A percentile compares a stretch with the other conserved stretches of the same genome.
These are phyloP conservation scores for Ogataea ganodermae DNA, from an alignment of 805 yeast genomes.

Conservation along the genomic window DNA sequence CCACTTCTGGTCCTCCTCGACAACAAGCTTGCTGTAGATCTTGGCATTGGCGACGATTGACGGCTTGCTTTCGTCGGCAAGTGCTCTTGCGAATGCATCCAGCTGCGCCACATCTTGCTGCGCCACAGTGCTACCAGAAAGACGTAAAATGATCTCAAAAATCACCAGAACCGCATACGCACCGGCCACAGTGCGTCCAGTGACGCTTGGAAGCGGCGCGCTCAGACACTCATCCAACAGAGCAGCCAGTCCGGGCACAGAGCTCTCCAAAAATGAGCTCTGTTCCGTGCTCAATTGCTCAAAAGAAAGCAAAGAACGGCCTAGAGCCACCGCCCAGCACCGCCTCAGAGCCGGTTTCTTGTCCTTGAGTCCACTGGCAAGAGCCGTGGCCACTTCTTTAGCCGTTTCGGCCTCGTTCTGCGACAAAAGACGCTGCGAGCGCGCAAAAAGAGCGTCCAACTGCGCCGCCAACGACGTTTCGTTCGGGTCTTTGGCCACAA, in stretches of 20 bases:
- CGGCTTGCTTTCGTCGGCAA: slow-evolving; percentile 44
- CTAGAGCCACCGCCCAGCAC: slow-evolving; percentile 65
- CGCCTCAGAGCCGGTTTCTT: slow-evolving; percentile 63
- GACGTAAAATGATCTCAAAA: slow-evolving; percentile 23
- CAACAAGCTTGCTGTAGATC: slow-evolving; percentile 50
- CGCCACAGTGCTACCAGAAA: slow-evolving; percentile 14
- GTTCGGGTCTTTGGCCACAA: slow-evolving; percentile 73
- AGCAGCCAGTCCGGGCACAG: slow-evolving; percentile 30
- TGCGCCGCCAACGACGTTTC: slow-evolving; percentile 59
- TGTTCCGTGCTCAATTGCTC: slow-evolving; percentile 16
- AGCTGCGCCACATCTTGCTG: slow-evolving; percentile 32
- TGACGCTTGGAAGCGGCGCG: slow-evolving; percentile 55
- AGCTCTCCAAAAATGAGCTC: slow-evolving; percentile 14
- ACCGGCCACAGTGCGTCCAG: slow-evolving; percentile 52
- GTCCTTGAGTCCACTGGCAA: slow-evolving; percentile 65
- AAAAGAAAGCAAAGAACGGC: slow-evolving; percentile 31
- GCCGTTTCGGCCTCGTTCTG: slow-evolving; percentile 19
- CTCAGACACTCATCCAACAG: slow-evolving; percentile 47
- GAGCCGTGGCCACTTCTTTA: slow-evolving; percentile 28
- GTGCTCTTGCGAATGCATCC: slow-evolving; percentile 37
- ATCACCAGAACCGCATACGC: slow-evolving; percentile 50
- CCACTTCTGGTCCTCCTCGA: slow-evolving; percentile 54
- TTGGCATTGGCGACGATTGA: slow-evolving; percentile 50
- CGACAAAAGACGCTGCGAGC: slow-evolving; percentile 38
- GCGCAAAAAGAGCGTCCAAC: slow-evolving; percentile 50